Conservation (phyloP, 2,329 filamentous ascomycete species). For the Fusarium tupiense region DNA sequence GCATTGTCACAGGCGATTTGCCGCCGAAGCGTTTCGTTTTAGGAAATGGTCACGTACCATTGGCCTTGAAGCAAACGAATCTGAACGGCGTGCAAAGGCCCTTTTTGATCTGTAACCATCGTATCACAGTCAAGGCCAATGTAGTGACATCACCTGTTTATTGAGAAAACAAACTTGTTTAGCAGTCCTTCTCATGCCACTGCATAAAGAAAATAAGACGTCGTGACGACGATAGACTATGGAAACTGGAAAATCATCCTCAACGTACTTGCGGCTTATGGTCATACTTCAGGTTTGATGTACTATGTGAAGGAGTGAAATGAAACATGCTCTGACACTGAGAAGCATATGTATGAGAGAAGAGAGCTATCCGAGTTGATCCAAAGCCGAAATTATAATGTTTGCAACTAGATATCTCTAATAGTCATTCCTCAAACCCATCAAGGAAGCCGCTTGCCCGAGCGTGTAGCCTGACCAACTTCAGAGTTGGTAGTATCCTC, state of each 20-base stretch:
- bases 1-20: not conserved
- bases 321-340: too few species aligned
- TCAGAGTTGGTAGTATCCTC: conserved; percentile 71
- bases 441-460: conserved; percentile 68
- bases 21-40: not conserved
- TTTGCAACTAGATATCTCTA: too few species aligned
- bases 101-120: not conserved
- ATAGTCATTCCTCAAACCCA: not conserved
- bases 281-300: not conserved
- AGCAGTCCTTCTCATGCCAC: not conserved
- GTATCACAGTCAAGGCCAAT: not conserved
- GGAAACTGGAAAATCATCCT: not conserved
- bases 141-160: not conserved
- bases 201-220: not conserved
- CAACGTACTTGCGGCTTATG: too few species aligned
- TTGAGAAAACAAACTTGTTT: not conserved
- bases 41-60: not conserved
- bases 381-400: not conserved
- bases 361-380: too few species aligned
- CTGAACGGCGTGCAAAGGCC: not conserved
- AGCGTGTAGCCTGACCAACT: conserved; percentile 69
- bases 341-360: not conserved
- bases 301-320: not conserved
- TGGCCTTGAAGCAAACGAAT: not conserved
- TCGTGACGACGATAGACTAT: not conserved